phyloP scores from a whole-genome alignment of 257 asterid genomes.

The Ophiorrhiza pumila region DNA sequence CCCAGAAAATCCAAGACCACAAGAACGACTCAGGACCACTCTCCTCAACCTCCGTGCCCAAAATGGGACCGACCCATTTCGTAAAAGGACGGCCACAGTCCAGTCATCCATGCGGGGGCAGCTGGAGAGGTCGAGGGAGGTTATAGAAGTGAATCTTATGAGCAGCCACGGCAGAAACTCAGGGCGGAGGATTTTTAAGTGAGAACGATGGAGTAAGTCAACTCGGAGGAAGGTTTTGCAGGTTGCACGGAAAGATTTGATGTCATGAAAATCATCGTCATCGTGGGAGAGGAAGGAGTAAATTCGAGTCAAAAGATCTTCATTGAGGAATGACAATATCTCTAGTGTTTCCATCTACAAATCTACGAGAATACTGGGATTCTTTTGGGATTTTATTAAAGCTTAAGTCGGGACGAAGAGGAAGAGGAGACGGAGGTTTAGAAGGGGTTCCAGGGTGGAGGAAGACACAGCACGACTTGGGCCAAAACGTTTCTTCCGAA shows the following conservation, averaged over 20 bases:
- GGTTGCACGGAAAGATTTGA: constrained; percentile 55
- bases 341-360: constrained; percentile 25
- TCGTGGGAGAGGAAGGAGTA: constrained; percentile 29
- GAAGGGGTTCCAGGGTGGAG: constrained; percentile 26
- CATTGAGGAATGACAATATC: constrained; percentile 35
- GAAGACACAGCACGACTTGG: constrained; percentile 22
- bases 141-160: constrained; percentile 35
- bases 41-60: constrained; percentile 36
- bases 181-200: constrained; percentile 55
- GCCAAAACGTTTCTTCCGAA: constrained; percentile 20
- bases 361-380: background rate
- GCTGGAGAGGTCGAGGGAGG: constrained; percentile 59
- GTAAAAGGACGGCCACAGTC: constrained; percentile 26
- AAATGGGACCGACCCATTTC: constrained; percentile 10
- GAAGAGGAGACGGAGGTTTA: constrained; percentile 35
- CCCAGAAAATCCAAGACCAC: constrained; percentile 41
- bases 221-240: constrained; percentile 47
- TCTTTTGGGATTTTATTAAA: background rate
- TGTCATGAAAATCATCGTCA: constrained; percentile 28
- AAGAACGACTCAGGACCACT: constrained; percentile 49
- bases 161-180: constrained; percentile 52
- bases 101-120: constrained; percentile 60
- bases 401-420: constrained; percentile 43
- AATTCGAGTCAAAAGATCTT: constrained; percentile 50
- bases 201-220: constrained; percentile 58